A percentile compares a stretch with the other conserved stretches of the same genome.
Evolutionary conservation across 2,329 filamentous ascomycete species (phyloP).

Genomic region (Clathrospora elynae): DNA sequence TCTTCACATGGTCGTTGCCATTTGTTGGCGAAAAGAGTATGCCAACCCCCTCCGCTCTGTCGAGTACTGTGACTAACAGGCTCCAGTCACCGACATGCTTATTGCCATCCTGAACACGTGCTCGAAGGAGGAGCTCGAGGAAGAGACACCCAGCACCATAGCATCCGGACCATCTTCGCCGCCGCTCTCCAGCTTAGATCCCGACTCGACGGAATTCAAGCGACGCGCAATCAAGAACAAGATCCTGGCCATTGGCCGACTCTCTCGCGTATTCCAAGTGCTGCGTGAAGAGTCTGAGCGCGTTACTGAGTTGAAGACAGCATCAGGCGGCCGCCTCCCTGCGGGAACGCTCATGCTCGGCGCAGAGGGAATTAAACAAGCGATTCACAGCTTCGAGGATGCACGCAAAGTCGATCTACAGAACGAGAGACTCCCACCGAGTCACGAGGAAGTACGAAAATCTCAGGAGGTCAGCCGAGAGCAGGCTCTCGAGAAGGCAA

Average conservation of each 20-base stretch:
- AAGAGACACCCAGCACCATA: constrained; percentile 78
- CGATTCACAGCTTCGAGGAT: constrained; percentile 95
- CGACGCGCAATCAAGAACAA: constrained; percentile 99
- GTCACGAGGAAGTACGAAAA: constrained; percentile 85
- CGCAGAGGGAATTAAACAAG: constrained; percentile 97
- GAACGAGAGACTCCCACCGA: constrained; percentile 92
- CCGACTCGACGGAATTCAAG: constrained; percentile 91
- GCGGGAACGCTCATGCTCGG: constrained; percentile 97
- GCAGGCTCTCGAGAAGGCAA: constrained; percentile 83
- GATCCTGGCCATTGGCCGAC: constrained; percentile 93
- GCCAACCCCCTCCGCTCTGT: constrained; percentile 6
- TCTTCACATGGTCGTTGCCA: constrained; percentile 99
- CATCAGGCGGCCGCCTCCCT: constrained; percentile 86
- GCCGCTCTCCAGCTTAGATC: constrained; percentile 67
- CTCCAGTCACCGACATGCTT: constrained; percentile 86
- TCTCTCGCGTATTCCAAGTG: constrained; percentile 98
- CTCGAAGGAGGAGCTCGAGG: constrained; percentile 95
- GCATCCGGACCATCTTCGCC: constrained; percentile 76
- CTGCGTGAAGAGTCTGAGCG: constrained; percentile 95
- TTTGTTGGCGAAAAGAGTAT: constrained; percentile 91
- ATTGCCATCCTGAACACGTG: constrained; percentile 98
- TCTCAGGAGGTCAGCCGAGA: constrained; percentile 81
- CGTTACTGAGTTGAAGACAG: constrained; percentile 97
- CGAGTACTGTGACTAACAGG: constrained; percentile 22
- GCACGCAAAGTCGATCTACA: constrained; percentile 95